These are phyloP conservation scores for Penicillium atrosanguineum DNA, from an alignment of 495 filamentous ascomycete species.

Conservation along the genomic window DNA sequence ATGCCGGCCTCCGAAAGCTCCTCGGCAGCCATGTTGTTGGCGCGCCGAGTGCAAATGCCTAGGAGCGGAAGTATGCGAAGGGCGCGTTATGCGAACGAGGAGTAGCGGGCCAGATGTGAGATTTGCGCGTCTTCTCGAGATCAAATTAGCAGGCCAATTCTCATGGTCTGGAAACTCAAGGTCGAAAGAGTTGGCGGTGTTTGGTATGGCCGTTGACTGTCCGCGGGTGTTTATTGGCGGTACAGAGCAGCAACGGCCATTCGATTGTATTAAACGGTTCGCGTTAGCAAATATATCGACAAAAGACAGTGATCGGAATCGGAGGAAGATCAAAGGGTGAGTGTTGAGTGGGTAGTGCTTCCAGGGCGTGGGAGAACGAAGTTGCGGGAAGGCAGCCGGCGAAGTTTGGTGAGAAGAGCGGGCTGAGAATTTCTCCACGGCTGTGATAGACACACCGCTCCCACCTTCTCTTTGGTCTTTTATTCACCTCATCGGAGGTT, in stretches of 20 bases:
- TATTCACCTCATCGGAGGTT: not conserved
- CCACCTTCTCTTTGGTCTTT: not conserved
- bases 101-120: not conserved
- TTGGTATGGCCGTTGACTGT: conserved; percentile 27
- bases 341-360: conserved; percentile 1
- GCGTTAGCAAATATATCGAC: conserved; percentile 1
- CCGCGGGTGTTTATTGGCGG: conserved; percentile 21
- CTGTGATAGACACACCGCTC: conserved; percentile 15
- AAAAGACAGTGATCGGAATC: not conserved
- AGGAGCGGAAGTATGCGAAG: not conserved
- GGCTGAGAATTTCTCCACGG: conserved; percentile 25
- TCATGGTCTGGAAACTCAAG: conserved; percentile 6
- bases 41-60: conserved; percentile 7
- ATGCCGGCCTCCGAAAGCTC: conserved; percentile 43
- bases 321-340: not conserved
- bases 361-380: not conserved
- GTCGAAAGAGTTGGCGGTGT: not conserved
- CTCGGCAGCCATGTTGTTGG: conserved; percentile 37
- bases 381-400: conserved; percentile 15
- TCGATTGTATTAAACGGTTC: conserved; percentile 12
- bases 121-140: not conserved
- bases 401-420: conserved; percentile 18
- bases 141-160: conserved; percentile 1
- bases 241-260: conserved; percentile 31
- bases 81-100: not conserved